phyloP scores from a whole-genome alignment of 805 yeast genomes.

The Ogataea pilisensis region DNA sequence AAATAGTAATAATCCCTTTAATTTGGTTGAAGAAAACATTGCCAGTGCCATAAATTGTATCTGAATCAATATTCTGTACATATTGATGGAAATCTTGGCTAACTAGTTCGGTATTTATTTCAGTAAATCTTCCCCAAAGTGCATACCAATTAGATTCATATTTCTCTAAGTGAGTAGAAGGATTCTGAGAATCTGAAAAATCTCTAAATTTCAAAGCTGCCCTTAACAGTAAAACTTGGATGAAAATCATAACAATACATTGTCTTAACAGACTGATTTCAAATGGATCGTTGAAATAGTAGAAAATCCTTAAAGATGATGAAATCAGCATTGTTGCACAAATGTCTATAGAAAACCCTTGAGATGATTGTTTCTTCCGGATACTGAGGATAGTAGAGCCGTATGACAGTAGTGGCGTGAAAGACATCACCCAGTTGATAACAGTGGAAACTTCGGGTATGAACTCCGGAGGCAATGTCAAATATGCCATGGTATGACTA shows the following conservation, averaged over 20 bases:
- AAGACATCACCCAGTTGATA: constrained; percentile 62
- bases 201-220: constrained; percentile 56
- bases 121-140: constrained; percentile 27
- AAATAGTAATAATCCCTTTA: constrained; percentile 5
- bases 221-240: constrained; percentile 62
- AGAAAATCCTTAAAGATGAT: constrained; percentile 65
- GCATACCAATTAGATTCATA: constrained; percentile 26
- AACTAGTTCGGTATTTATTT: constrained; percentile 12
- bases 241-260: constrained; percentile 77
- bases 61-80: constrained; percentile 4
- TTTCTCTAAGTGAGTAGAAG: constrained; percentile 36
- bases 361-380: constrained; percentile 54
- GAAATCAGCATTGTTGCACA: constrained; percentile 89
- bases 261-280: constrained; percentile 78
- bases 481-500: constrained; percentile 28
- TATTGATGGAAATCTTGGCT: constrained; percentile 13
- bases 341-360: constrained; percentile 87
- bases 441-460: constrained; percentile 35
- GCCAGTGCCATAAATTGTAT: background rate
- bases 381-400: constrained; percentile 78
- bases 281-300: constrained; percentile 75
- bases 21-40: background rate
- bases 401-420: constrained; percentile 83
- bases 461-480: constrained; percentile 29
- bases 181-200: constrained; percentile 36